These are phyloP conservation scores for Trichoderma sp. DNA, from an alignment of 2,329 filamentous ascomycete genomes.

Conservation along the genomic window DNA sequence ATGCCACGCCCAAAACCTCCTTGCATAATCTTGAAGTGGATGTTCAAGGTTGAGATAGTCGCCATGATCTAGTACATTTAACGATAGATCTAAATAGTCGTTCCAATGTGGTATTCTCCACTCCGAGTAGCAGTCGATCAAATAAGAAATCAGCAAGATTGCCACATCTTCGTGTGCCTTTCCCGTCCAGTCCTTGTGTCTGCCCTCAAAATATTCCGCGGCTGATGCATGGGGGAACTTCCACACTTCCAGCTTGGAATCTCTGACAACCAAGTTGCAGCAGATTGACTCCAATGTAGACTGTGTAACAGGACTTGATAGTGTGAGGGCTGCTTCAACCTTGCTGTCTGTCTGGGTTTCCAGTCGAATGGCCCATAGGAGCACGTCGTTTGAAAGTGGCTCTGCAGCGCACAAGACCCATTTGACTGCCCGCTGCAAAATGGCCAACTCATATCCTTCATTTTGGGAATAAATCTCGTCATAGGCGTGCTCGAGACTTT, in stretches of 20 bases:
- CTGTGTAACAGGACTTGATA: not conserved
- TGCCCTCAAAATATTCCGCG: not conserved
- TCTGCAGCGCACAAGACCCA: not conserved
- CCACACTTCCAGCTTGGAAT: not conserved
- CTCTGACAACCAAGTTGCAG: not conserved
- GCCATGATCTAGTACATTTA: rapidly evolving
- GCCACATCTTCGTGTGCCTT: not conserved
- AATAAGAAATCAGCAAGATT: not conserved
- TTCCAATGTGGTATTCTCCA: not conserved
- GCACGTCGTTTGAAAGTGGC: not conserved
- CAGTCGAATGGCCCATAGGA: not conserved
- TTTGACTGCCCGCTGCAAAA: not conserved
- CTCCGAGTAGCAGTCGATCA: not conserved
- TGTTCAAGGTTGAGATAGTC: not conserved
- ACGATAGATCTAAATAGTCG: not conserved
- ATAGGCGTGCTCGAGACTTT: not conserved
- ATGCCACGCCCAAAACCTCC: not conserved
- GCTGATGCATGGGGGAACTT: not conserved
- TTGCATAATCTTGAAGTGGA: not conserved
- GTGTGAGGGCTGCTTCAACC: not conserved
- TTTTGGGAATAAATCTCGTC: not conserved
- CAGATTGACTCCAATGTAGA: not conserved
- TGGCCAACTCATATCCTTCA: not conserved
- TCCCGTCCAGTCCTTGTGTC: not conserved
- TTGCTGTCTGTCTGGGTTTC: not conserved